Base-by-base conservation (phyloP, 2,329 filamentous ascomycete species). In the Aspergillus sp. region DNA sequence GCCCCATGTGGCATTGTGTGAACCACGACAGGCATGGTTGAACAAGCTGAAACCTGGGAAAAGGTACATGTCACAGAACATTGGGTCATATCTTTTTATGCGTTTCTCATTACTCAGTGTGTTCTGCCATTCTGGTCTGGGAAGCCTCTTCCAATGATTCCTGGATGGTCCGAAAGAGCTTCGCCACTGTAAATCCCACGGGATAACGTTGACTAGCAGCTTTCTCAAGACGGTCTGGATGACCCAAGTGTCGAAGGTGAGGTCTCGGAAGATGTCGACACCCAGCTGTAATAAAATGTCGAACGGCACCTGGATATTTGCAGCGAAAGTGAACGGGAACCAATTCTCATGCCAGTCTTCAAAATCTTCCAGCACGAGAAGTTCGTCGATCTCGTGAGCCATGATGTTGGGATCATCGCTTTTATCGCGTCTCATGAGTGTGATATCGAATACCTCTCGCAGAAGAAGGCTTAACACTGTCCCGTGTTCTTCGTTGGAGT, bases 211-310 rank as follows among this genome's bases (percentile, higher is more conserved):
- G 26, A 57, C 40, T 1, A 64, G 49, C 2, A 68, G 44, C 42
- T 67, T 68, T 13, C 58, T 47, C 11, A 67, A 38, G 5, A 63
- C 54, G 1, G 49, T 51, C 30, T 68, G 65, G 40, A 66, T 63
- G 7, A 60, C 53, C 64, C 65, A 68, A 2, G 61, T 67, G 44
- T 68, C 65, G 39, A 67, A 68, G 5, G 53, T 48, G 12, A 66
- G 48, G 37, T 67, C 61, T 8, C 59, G 51, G 49, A 66, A 67
- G 11, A 67, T 66, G 34, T 68, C 56, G 6, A 68, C 61, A 2
- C 65, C 65, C 10, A 68, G 52, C 9, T 47, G 47, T 28, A 56
- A 49, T 10, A 67, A 50, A 12, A 67, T 67, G 41, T 66, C 57
- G 37, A 66, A 66, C 0, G 65, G 64, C 4, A 67, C 58, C n/a